A percentile compares a stretch with the other conserved stretches of the same genome.
phyloP scores from a whole-genome alignment of 352 stramenopile genomes.

The Pythium volutum region DNA sequence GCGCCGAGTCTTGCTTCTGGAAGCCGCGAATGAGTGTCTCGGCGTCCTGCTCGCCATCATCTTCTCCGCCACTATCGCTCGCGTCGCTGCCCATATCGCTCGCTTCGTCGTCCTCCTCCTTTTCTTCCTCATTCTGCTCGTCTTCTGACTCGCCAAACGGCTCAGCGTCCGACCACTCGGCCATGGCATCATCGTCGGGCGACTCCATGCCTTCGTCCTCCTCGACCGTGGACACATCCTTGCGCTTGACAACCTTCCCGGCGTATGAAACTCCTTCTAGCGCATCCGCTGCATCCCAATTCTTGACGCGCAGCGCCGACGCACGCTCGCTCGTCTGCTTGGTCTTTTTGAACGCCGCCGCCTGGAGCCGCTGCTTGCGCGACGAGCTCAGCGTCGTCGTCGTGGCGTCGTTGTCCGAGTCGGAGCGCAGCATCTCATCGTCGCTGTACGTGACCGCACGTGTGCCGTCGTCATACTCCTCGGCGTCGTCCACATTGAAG shows the following conservation, averaged over 20 bases:
- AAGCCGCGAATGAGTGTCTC: conserved; percentile 79
- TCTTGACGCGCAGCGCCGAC: conserved; percentile 71
- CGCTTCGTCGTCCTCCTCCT: conserved; percentile 26
- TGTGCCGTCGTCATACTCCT: conserved; percentile 83
- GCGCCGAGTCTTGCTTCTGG: conserved; percentile 71
- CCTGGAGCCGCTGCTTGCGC: conserved; percentile 59
- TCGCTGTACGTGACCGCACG: conserved; percentile 46
- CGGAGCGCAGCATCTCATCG: conserved; percentile 20
- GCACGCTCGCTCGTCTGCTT: conserved; percentile 35
- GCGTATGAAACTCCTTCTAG: conserved; percentile 62
- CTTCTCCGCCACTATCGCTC: conserved; percentile 32
- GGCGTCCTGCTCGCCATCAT: conserved; percentile 49
- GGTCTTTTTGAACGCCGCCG: conserved; percentile 24
- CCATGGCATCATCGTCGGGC: conserved; percentile 72
- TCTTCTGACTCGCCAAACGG: conserved; percentile 72
- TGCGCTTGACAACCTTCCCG: conserved; percentile 75
- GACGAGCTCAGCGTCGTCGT: conserved; percentile 37
- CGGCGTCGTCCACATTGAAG: conserved; percentile 77
- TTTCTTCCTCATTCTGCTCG: conserved; percentile 37
- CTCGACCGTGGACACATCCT: conserved; percentile 33
- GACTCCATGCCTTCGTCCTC: conserved; percentile 35
- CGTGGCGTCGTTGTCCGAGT: conserved; percentile 34
- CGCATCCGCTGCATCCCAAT: conserved; percentile 58
- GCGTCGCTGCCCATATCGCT: neutral
- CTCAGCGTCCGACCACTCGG: conserved; percentile 79